phyloP scores from a whole-genome alignment of 2,329 filamentous ascomycete genomes.

The Drechslerella coelobrocha region DNA sequence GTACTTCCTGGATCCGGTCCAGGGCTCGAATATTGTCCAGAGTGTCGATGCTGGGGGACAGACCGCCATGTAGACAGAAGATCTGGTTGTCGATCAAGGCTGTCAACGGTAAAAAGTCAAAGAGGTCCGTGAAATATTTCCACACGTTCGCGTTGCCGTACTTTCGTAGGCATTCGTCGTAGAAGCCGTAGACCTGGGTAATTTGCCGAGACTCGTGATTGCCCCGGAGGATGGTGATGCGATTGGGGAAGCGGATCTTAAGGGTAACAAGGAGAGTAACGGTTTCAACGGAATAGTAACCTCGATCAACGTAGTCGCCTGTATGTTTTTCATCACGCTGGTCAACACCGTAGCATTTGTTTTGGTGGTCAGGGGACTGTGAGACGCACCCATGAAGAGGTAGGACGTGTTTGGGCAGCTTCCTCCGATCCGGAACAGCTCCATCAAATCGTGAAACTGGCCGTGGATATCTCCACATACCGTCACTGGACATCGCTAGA shows the following conservation, averaged over 20 bases:
- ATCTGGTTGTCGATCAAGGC: slow-evolving; percentile 99
- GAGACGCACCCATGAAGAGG: slow-evolving; percentile 87
- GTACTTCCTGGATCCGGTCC: slow-evolving; percentile 97
- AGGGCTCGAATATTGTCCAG: slow-evolving; percentile 93
- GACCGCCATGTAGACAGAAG: slow-evolving; percentile 95
- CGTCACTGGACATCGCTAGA: slow-evolving; percentile 94
- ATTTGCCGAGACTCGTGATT: slow-evolving; percentile 99
- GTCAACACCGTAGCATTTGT: slow-evolving; percentile 16
- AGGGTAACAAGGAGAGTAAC: slow-evolving; percentile 94
- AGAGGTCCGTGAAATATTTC: slow-evolving; percentile 99
- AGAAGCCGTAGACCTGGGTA: slow-evolving; percentile 98
- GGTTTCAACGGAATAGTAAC: slow-evolving; percentile 98
- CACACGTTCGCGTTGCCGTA: slow-evolving; percentile 99
- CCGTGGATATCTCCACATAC: slow-evolving; percentile 99
- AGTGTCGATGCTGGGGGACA: slow-evolving; percentile 95
- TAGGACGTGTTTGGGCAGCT: slow-evolving; percentile 99
- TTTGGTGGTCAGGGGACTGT: slow-evolving; percentile 50
- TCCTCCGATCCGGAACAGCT: slow-evolving; percentile 98
- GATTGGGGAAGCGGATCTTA: slow-evolving; percentile 96
- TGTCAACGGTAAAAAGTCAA: slow-evolving; percentile 96
- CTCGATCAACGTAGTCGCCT: slow-evolving; percentile 98
- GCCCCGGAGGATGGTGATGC: slow-evolving; percentile 97
- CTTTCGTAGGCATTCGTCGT: slow-evolving; percentile 97
- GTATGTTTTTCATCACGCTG: slow-evolving; percentile 13
- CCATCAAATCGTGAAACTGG: slow-evolving; percentile 98